A percentile compares a stretch with the other conserved stretches of the same genome.
Evolutionary conservation across 23 red algal genomes (phyloP).

Genomic region (Gracilaria domingensis): DNA sequence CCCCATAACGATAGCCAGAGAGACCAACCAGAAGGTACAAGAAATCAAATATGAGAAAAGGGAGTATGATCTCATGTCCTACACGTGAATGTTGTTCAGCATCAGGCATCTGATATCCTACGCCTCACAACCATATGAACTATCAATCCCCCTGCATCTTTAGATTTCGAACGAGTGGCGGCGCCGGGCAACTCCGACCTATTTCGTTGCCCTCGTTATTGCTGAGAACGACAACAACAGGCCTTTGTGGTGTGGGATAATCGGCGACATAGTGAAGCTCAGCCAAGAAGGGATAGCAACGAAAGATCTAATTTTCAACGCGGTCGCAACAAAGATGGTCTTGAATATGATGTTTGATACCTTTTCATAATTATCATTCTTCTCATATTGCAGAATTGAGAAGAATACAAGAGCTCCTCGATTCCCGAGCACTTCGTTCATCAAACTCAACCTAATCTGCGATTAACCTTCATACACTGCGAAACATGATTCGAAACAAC

Average conservation of each 20-base stretch:
- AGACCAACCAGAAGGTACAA: too few relatives aligned
- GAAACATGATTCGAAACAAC: slow-evolving; percentile 15
- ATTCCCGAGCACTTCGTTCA: neutral
- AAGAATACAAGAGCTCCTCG: neutral
- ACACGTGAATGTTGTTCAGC: neutral
- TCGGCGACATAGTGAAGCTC: neutral
- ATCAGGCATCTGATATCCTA: too few relatives aligned
- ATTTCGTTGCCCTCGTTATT: neutral
- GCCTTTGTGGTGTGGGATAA: neutral
- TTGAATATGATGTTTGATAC: neutral
- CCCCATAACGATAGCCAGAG: too few relatives aligned
- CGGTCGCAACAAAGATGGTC: neutral
- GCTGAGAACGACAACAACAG: neutral
- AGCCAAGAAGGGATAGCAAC: neutral
- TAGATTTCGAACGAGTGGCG: neutral
- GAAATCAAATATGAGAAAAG: too few relatives aligned
- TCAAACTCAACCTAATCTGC: neutral
- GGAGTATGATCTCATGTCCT: neutral
- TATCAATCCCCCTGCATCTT: neutral
- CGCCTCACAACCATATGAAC: neutral
- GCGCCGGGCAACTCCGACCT: neutral
- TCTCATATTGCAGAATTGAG: neutral
- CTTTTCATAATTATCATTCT: neutral
- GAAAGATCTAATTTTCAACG: neutral
- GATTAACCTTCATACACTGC: neutral